Conservation (phyloP, 2,329 filamentous ascomycete species). For the Epichloe brachyelytri region DNA sequence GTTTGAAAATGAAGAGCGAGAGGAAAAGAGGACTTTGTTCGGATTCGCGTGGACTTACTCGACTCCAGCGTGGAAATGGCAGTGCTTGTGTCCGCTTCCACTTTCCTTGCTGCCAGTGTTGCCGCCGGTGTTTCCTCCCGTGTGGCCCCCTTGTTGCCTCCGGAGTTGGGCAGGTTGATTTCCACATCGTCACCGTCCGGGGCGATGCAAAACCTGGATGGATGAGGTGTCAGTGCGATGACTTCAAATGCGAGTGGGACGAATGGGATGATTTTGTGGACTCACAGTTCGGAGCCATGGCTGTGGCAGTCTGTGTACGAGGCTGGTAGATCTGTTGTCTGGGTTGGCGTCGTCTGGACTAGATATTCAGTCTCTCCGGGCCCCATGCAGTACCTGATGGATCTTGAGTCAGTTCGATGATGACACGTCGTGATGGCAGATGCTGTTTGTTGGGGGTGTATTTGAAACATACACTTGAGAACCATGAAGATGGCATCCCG, state of each 20-base stretch:
- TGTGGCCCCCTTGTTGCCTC: constrained; percentile 10
- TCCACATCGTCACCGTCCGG: constrained; percentile 48
- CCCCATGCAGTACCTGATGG: constrained; percentile 30
- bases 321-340: constrained; percentile 42
- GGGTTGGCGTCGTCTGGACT: constrained; percentile 35
- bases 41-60: constrained; percentile 39
- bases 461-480: constrained; percentile 20
- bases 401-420: neutral
- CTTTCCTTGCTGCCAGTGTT: constrained; percentile 5
- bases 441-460: neutral
- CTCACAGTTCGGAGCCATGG: constrained; percentile 44
- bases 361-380: constrained; percentile 27
- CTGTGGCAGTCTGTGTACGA: constrained; percentile 52
- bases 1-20: neutral
- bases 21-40: neutral
- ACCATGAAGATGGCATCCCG: constrained; percentile 29
- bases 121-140: constrained; percentile 3
- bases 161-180: constrained; percentile 25
- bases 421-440: neutral
- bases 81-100: constrained; percentile 6
- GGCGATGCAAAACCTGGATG: constrained; percentile 46
- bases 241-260: constrained; percentile 3
- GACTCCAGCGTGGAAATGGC: constrained; percentile 62
- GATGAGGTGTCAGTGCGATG: neutral
- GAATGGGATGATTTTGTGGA: neutral